Evolutionary conservation across 768 basidiomycete genomes (phyloP).

Genomic region (Panus rudis): DNA sequence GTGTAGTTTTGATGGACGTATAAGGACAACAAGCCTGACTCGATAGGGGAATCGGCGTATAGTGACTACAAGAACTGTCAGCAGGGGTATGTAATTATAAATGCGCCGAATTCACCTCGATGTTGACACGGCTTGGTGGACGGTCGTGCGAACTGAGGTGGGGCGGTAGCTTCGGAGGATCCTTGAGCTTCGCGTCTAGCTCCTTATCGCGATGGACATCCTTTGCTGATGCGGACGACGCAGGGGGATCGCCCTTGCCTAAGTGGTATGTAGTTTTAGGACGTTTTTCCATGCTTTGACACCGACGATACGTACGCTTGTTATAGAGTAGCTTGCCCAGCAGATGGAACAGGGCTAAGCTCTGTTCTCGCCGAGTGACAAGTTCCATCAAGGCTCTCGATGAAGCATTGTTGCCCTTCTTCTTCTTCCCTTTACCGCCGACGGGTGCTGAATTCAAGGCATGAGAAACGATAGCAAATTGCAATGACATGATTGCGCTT

Average conservation of each 20-base stretch:
- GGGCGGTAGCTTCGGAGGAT: conserved; percentile 49
- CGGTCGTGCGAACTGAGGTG: conserved; percentile 58
- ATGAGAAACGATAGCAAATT: conserved; percentile 68
- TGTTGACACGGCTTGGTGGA: conserved; percentile 64
- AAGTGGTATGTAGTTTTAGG: conserved; percentile 6
- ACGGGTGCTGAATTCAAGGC: conserved; percentile 14
- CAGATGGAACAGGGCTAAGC: conserved; percentile 83
- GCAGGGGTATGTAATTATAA: neutral
- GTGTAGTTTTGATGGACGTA: conserved; percentile 95
- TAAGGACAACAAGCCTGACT: conserved; percentile 79
- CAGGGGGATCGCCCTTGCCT: conserved; percentile 74
- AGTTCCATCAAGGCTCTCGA: conserved; percentile 51
- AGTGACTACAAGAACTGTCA: conserved; percentile 40
- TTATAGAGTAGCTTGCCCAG: conserved; percentile 93
- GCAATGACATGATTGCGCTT: conserved; percentile 87
- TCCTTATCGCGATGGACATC: conserved; percentile 58
- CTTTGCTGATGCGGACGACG: conserved; percentile 46
- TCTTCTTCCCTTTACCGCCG: conserved; percentile 26
- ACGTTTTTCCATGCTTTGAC: neutral
- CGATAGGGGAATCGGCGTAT: conserved; percentile 83
- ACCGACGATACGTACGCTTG: conserved; percentile 55
- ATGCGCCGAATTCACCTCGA: conserved; percentile 46
- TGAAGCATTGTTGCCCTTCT: conserved; percentile 17
- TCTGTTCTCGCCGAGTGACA: conserved; percentile 78
- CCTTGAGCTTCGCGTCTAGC: conserved; percentile 45